phyloP scores from a whole-genome alignment of 2,329 filamentous ascomycete species.

The Ascocoryne sarcoides region DNA sequence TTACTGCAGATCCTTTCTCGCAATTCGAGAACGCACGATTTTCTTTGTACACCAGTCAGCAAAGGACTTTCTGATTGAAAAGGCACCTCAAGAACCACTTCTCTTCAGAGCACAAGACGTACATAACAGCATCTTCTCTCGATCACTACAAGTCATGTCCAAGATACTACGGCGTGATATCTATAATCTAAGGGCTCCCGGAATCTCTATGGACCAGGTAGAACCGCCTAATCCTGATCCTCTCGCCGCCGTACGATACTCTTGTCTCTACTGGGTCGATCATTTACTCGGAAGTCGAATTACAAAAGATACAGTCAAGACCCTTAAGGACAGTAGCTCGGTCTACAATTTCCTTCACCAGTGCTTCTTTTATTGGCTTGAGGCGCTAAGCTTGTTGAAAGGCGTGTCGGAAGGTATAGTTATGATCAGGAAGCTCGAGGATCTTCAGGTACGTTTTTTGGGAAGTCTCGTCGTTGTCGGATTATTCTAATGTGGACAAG shows the following conservation, averaged over 20 bases:
- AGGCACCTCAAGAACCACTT: conserved; percentile 2
- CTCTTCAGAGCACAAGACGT: neutral
- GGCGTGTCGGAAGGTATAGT: conserved; percentile 4
- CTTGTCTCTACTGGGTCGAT: conserved; percentile 5
- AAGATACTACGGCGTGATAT: conserved; percentile 4
- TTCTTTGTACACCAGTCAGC: conserved; percentile 28
- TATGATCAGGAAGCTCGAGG: conserved; percentile 6
- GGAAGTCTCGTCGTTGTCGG: neutral
- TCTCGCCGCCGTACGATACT: conserved; percentile 3
- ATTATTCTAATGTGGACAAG: conserved; percentile 4
- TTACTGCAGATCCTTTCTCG: conserved; percentile 29
- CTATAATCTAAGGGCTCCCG: conserved; percentile 3
- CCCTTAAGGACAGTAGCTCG: conserved; percentile 1
- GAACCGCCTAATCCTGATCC: conserved; percentile 3
- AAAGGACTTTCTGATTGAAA: conserved; percentile 25
- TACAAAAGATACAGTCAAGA: neutral
- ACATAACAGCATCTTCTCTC: conserved; percentile 5
- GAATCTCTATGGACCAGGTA: conserved; percentile 4
- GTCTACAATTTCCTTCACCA: conserved; percentile 2
- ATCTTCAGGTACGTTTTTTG: conserved; percentile 6
- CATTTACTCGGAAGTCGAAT: conserved; percentile 2
- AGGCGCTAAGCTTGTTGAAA: conserved; percentile 6
- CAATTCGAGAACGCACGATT: conserved; percentile 18
- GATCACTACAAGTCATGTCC: conserved; percentile 6
- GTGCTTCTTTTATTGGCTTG: conserved; percentile 6